phyloP scores from a whole-genome alignment of 768 basidiomycete species.

The Naganishia vishniacii region DNA sequence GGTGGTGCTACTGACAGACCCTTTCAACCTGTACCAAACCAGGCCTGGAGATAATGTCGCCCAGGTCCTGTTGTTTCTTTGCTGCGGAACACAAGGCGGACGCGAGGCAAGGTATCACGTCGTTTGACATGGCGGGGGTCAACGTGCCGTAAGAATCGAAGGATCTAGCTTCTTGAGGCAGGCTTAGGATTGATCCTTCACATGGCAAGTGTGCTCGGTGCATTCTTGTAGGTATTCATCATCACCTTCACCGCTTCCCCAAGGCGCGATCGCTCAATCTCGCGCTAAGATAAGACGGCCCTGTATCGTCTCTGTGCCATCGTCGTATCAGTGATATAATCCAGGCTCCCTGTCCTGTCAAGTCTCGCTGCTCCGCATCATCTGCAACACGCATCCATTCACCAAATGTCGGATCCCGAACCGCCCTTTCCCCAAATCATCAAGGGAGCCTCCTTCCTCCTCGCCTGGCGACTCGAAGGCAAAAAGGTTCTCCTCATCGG shows the following conservation, averaged over 20 bases:
- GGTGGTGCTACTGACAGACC: neutral
- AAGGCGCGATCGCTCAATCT: neutral
- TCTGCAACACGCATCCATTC: too few species aligned
- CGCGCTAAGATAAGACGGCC: slow-evolving; percentile 1
- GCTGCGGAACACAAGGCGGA: neutral
- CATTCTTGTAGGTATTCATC: too few species aligned
- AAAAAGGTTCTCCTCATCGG: slow-evolving; percentile 86
- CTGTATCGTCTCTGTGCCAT: too few species aligned
- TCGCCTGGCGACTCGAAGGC: slow-evolving; percentile 86
- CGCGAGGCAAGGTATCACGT: slow-evolving; percentile 10
- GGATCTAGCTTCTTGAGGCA: too few species aligned
- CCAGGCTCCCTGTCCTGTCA: too few species aligned
- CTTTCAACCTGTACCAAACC: slow-evolving; percentile 16
- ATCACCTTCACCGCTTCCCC: too few species aligned
- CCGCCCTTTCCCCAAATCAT: slow-evolving; percentile 33
- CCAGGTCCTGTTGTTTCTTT: neutral
- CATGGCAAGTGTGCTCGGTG: too few species aligned
- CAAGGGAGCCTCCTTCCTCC: slow-evolving; percentile 67
- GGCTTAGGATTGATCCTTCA: too few species aligned
- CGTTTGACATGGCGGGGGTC: slow-evolving; percentile 3
- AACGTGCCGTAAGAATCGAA: too few species aligned
- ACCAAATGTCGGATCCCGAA: slow-evolving; percentile 18
- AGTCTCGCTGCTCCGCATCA: too few species aligned
- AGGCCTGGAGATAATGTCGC: neutral
- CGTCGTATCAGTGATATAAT: too few species aligned